phyloP scores from a whole-genome alignment of 208 protist species.

The Giardia muris region DNA sequence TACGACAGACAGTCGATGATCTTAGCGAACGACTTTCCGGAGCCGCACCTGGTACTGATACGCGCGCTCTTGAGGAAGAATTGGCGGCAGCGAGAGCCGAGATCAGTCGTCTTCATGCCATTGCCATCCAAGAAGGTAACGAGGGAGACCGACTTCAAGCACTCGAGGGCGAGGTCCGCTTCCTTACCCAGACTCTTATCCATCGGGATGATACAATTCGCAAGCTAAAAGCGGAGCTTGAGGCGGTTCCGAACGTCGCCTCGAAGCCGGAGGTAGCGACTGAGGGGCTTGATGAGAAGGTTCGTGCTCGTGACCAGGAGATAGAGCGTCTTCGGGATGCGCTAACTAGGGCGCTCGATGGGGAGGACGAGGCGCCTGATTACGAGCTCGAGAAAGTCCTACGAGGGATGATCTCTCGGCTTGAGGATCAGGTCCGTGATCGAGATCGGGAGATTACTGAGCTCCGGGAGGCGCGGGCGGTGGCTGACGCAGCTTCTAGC shows the following conservation, averaged over 20 bases:
- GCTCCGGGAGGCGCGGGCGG: not conserved
- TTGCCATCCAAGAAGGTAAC: too few relatives aligned
- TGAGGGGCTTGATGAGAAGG: not conserved
- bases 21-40: too few relatives aligned
- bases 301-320: not conserved
- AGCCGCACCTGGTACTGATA: too few relatives aligned
- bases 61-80: too few relatives aligned
- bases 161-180: not conserved
- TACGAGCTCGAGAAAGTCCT: too few relatives aligned
- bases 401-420: not conserved
- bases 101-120: too few relatives aligned
- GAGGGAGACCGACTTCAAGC: not conserved
- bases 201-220: not conserved
- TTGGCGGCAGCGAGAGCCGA: too few relatives aligned
- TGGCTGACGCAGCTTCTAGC: not conserved
- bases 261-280: too few relatives aligned
- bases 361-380: too few relatives aligned
- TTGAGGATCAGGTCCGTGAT: not conserved
- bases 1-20: too few relatives aligned
- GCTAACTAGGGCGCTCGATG: too few relatives aligned
- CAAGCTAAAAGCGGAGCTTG: not conserved
- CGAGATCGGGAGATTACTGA: not conserved
- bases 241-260: not conserved
- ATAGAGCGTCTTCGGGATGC: too few relatives aligned
- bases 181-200: not conserved